Conservation (phyloP, 306 rosid species). For the Ormosia semicastrata region DNA sequence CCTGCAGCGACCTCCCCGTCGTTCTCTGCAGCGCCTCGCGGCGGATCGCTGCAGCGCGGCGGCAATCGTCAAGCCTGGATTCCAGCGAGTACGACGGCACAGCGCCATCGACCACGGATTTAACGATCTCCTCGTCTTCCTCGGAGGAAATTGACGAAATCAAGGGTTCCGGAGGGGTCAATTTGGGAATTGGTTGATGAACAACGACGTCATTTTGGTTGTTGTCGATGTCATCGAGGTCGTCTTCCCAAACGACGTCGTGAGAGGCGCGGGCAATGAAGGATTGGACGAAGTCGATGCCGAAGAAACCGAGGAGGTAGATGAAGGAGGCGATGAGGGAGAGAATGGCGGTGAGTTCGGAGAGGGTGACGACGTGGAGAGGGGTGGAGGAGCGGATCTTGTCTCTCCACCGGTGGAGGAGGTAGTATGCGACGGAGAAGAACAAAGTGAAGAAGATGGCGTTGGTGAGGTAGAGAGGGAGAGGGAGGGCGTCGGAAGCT, state of each 20-base stretch:
- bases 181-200: neutral
- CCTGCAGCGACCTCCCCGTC: constrained; percentile 61
- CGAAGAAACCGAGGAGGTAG: constrained; percentile 75
- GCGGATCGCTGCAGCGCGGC: constrained; percentile 69
- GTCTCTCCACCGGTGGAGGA: constrained; percentile 72
- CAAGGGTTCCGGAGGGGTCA: neutral
- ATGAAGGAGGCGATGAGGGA: constrained; percentile 72
- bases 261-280: constrained; percentile 53
- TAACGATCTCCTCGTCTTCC: constrained; percentile 54
- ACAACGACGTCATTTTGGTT: neutral
- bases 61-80: constrained; percentile 62
- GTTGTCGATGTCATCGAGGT: neutral
- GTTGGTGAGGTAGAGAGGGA: constrained; percentile 62
- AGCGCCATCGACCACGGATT: constrained; percentile 49
- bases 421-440: constrained; percentile 68
- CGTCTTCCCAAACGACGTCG: constrained; percentile 47
- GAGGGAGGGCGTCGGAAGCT: constrained; percentile 68
- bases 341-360: constrained; percentile 61
- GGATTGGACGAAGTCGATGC: constrained; percentile 73
- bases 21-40: constrained; percentile 74
- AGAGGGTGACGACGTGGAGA: constrained; percentile 59
- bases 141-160: constrained; percentile 17
- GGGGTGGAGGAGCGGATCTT: constrained; percentile 74
- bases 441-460: constrained; percentile 69
- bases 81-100: constrained; percentile 77